Evolutionary conservation across 2,329 filamentous ascomycete genomes (phyloP).

Genomic region (Colletotrichum abscissum): DNA sequence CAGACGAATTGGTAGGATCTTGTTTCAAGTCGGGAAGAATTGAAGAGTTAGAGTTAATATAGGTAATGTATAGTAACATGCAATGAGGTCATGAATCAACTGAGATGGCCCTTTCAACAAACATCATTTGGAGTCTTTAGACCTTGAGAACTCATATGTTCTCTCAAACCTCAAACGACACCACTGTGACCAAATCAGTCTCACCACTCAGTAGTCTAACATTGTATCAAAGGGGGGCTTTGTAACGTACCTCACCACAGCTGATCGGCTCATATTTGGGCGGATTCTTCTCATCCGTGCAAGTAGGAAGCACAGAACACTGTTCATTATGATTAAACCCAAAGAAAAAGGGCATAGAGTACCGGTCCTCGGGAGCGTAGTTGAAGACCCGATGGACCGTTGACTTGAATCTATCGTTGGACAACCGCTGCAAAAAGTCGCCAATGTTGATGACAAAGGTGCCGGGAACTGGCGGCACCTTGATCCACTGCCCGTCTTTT

Average conservation of each 20-base stretch:
- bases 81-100: too few species aligned
- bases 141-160: slow-evolving; percentile 22
- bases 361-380: slow-evolving; percentile 51
- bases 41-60: background rate
- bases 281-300: slow-evolving; percentile 56
- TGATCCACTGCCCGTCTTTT: slow-evolving; percentile 51
- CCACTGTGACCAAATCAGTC: background rate
- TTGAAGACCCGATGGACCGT: slow-evolving; percentile 64
- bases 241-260: slow-evolving; percentile 52
- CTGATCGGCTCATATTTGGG: slow-evolving; percentile 63
- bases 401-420: slow-evolving; percentile 40
- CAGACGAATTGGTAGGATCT: background rate
- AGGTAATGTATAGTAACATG: too few species aligned
- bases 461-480: slow-evolving; percentile 38
- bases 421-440: slow-evolving; percentile 40
- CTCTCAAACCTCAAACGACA: slow-evolving; percentile 27
- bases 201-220: background rate
- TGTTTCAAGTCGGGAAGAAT: background rate
- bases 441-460: slow-evolving; percentile 43
- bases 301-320: slow-evolving; percentile 59
- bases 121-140: background rate
- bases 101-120: background rate
- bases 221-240: background rate
- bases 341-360: slow-evolving; percentile 69
- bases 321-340: slow-evolving; percentile 64